A percentile compares a stretch with the other conserved stretches of the same genome.
phyloP scores from a whole-genome alignment of 1,139 yeast genomes.

The Blastobotrys elegans region DNA sequence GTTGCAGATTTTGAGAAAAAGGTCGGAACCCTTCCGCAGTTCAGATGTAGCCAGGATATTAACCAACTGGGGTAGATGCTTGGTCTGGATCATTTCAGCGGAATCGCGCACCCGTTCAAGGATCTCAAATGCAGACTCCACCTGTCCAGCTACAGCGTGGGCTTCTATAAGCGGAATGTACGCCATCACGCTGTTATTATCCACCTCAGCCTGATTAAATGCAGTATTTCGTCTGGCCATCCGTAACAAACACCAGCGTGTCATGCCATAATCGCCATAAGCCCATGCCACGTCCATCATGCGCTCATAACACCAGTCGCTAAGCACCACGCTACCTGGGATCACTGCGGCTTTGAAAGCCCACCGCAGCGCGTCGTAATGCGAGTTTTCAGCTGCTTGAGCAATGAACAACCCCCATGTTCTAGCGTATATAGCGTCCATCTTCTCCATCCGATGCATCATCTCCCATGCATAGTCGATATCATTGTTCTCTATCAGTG shows the following conservation, averaged over 20 bases:
- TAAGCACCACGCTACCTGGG: constrained; percentile 31
- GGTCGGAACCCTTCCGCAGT: constrained; percentile 57
- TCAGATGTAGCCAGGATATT: constrained; percentile 33
- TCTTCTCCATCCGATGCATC: constrained; percentile 23
- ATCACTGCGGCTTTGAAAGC: constrained; percentile 28
- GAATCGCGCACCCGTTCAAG: constrained; percentile 23
- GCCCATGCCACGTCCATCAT: constrained; percentile 28
- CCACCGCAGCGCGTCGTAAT: constrained; percentile 30
- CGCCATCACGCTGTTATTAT: not conserved
- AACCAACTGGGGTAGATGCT: constrained; percentile 23
- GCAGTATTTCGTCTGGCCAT: constrained; percentile 1
- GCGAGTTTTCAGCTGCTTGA: constrained; percentile 23
- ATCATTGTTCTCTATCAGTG: constrained; percentile 27
- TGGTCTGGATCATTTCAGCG: constrained; percentile 20
- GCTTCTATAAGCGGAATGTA: constrained; percentile 29
- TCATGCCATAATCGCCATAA: constrained; percentile 25
- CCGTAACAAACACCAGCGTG: constrained; percentile 31
- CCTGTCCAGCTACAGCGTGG: constrained; percentile 20
- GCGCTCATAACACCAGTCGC: constrained; percentile 28
- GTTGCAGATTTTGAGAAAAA: constrained; percentile 28
- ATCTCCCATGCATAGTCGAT: constrained; percentile 29
- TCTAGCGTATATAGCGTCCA: constrained; percentile 27
- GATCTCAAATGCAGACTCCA: constrained; percentile 17
- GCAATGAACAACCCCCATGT: constrained; percentile 35
- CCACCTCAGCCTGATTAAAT: not conserved